Evolutionary conservation across 495 filamentous ascomycete species (phyloP).

Genomic region (Pyrenopolyporus hunteri): DNA sequence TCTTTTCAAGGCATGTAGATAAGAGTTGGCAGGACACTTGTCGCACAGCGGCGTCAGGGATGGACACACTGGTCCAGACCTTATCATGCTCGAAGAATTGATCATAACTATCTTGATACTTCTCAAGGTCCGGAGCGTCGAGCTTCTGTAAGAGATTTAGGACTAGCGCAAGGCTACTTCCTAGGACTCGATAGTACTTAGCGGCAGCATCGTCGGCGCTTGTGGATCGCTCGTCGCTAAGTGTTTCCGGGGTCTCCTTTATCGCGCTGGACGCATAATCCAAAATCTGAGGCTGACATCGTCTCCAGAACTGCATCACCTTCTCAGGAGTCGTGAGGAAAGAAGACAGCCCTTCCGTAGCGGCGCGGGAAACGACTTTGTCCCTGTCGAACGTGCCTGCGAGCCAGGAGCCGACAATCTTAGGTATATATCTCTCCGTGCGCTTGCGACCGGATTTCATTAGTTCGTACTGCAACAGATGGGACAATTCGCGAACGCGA

Average conservation of each 20-base stretch:
- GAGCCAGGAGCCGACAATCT: conserved; percentile 84
- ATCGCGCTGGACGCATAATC: conserved; percentile 81
- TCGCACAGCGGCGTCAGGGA: conserved; percentile 74
- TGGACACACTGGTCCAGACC: conserved; percentile 75
- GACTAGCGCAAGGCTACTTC: conserved; percentile 65
- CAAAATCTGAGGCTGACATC: conserved; percentile 75
- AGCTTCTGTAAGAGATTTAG: conserved; percentile 58
- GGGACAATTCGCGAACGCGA: conserved; percentile 84
- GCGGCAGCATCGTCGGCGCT: conserved; percentile 82
- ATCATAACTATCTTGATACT: conserved; percentile 55
- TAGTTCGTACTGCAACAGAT: conserved; percentile 74
- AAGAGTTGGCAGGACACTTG: conserved; percentile 72
- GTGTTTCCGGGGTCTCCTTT: conserved; percentile 75
- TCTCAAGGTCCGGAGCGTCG: conserved; percentile 56
- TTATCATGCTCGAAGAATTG: conserved; percentile 64
- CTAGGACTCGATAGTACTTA: conserved; percentile 82
- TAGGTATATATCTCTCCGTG: conserved; percentile 75
- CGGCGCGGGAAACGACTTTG: conserved; percentile 69
- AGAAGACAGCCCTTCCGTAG: conserved; percentile 71
- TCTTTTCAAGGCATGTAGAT: conserved; percentile 61
- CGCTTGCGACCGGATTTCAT: conserved; percentile 76
- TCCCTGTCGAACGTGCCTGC: conserved; percentile 88
- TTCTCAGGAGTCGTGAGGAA: conserved; percentile 84
- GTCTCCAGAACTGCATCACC: conserved; percentile 71
- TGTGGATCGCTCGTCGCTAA: conserved; percentile 86